Evolutionary conservation across 306 rosid genomes (phyloP).

Genomic region (Betula pendula): DNA sequence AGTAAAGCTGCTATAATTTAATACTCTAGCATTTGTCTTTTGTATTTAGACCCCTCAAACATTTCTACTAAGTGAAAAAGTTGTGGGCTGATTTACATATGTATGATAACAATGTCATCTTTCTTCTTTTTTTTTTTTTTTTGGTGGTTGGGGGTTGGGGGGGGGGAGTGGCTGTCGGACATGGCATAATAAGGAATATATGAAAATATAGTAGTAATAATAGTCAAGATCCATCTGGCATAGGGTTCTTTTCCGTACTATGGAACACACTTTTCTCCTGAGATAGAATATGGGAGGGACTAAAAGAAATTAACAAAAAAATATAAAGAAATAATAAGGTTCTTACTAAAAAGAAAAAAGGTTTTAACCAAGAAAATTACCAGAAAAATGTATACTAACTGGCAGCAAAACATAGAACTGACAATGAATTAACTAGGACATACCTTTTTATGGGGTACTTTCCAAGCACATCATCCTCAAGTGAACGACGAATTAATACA

Average conservation of each 20-base stretch:
- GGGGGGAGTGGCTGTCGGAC: background rate
- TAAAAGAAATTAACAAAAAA: background rate
- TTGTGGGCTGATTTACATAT: no score
- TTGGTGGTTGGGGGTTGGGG: no score
- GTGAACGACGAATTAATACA: conserved; percentile 89
- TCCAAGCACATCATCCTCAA: conserved; percentile 74
- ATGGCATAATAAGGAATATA: background rate
- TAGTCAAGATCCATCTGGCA: background rate
- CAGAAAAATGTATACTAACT: conserved; percentile 16
- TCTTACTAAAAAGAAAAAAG: background rate
- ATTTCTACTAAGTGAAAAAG: no score
- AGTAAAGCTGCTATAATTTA: no score
- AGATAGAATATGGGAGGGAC: background rate
- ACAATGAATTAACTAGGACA: conserved; percentile 15
- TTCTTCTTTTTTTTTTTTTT: no score
- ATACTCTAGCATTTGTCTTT: no score
- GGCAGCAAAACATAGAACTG: conserved; percentile 7
- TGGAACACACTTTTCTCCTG: background rate
- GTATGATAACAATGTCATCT: no score
- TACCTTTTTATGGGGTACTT: conserved; percentile 79
- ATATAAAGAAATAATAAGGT: background rate
- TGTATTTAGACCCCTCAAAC: no score
- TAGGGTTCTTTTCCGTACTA: background rate
- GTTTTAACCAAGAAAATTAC: conserved; percentile 6
- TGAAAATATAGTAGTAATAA: background rate